phyloP scores from a whole-genome alignment of 1,284 basidiomycete genomes.

The Moesziomyces sp. region DNA sequence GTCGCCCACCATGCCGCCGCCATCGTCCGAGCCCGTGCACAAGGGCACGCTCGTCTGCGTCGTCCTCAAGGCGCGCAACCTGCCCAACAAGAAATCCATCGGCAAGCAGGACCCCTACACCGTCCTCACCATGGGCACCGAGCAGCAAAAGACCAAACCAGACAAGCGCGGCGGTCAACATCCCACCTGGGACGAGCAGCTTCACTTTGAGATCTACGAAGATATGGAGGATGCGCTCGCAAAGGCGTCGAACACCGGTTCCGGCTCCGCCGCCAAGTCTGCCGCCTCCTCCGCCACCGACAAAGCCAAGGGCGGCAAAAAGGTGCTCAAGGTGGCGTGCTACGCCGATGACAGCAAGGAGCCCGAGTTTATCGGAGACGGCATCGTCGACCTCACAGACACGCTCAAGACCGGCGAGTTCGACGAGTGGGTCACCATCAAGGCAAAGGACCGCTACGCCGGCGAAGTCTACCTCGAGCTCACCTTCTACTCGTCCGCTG shows the following conservation, averaged over 20 bases:
- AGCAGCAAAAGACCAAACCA: constrained; percentile 75
- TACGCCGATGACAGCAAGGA: constrained; percentile 95
- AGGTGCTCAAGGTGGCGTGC: constrained; percentile 82
- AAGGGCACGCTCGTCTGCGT: constrained; percentile 91
- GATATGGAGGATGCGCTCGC: constrained; percentile 76
- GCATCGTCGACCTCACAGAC: constrained; percentile 85
- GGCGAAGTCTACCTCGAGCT: constrained; percentile 67
- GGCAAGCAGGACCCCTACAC: constrained; percentile 98
- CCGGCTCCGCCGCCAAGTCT: constrained; percentile 30
- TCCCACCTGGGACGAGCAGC: constrained; percentile 98
- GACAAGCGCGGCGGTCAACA: constrained; percentile 97
- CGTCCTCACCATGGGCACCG: constrained; percentile 76
- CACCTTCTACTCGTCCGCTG: constrained; percentile 64
- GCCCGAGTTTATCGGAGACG: constrained; percentile 94
- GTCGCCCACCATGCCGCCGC: constrained; percentile 36
- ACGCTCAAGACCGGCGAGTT: constrained; percentile 94
- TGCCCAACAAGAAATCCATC: constrained; percentile 65
- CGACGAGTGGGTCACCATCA: constrained; percentile 89
- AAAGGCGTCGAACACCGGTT: constrained; percentile 60
- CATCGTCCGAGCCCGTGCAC: constrained; percentile 37
- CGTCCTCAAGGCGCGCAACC: constrained; percentile 85
- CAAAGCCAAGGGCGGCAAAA: constrained; percentile 75
- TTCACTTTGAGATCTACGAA: constrained; percentile 90
- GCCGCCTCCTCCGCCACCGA: constrained; percentile 69
- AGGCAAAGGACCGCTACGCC: constrained; percentile 61